Base-by-base conservation (phyloP, 805 yeast genomes). In the Candida maesae region DNA sequence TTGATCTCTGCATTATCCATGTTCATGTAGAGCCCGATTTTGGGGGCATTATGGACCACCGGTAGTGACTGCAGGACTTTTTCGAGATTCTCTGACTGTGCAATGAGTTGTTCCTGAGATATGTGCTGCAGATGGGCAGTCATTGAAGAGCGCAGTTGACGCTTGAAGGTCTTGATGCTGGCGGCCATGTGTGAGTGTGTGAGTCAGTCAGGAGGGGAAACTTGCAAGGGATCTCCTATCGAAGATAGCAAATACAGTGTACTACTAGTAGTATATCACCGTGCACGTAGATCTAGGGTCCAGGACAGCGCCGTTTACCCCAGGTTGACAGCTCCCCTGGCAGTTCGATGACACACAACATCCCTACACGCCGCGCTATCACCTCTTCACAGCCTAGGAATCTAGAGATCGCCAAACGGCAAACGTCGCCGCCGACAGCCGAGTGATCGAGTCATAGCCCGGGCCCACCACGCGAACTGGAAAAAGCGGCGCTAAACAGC, bases 1-100 rank as follows among this genome's bases (percentile, higher is more conserved):
- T 74, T 74, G 2, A 84, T 66, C 60, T 90, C 97, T 37, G 78
- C 71, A 16, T 61, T 49, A 2, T 82, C 87, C 89, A 90, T 82
- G 58, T 75, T 79, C 84, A 89, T 76, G 54, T 77, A 90, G 23
- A 87, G 55, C 0, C 83, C 96, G 2, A 89, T 58, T 4, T 58
- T 66, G 9, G 54, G 51, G 0, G 89, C 76, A 0, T 48, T 38
- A 38, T 58, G 48, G 50, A 79, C 80, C 31, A 59, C 65, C 0
- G 59, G 38, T 2, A 58, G 23, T 1, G 49, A 29, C n/a, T 36
- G 21, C 8, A 64, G 35, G 1, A 41, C 42, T 1, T 35, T 32
- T 1, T 58, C 36, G 7, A 61, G 47, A 10, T 41, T 42, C 1
- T 32, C 23, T 0, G 69, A 63, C 39, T 66, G 70, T 1, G 12